Evolutionary conservation across 768 basidiomycete genomes (phyloP).

Genomic region (Pulveroboletus ravenelii): DNA sequence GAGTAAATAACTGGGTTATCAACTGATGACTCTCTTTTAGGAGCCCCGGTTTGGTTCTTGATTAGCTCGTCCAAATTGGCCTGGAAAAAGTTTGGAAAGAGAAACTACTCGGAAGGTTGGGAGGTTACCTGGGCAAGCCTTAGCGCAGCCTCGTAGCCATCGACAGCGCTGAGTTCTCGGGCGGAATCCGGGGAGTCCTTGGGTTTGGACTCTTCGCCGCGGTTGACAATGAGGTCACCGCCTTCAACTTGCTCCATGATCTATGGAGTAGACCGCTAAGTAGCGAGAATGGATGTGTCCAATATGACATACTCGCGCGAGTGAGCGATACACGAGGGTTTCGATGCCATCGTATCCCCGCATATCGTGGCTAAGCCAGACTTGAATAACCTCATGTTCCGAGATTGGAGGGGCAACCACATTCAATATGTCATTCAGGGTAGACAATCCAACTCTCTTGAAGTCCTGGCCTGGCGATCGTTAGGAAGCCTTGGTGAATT

Average conservation of each 20-base stretch:
- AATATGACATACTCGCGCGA: conserved; percentile 60
- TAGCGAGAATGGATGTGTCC: not conserved
- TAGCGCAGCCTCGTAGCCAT: conserved; percentile 78
- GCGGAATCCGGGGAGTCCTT: conserved; percentile 45
- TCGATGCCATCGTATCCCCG: conserved; percentile 94
- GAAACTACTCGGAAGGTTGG: not conserved
- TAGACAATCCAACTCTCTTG: conserved; percentile 80
- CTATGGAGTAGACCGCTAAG: conserved; percentile 34
- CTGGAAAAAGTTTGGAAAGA: conserved; percentile 35
- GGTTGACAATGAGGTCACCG: conserved; percentile 85
- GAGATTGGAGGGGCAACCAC: conserved; percentile 98
- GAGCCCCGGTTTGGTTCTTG: conserved; percentile 49
- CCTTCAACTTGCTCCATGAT: conserved; percentile 94
- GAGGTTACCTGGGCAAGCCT: conserved; percentile 73
- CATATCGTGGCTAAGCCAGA: conserved; percentile 97
- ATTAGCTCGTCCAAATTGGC: conserved; percentile 75
- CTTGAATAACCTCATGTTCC: conserved; percentile 95
- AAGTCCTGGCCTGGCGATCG: conserved; percentile 73
- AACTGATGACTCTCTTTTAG: conserved; percentile 26
- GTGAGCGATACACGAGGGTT: conserved; percentile 83
- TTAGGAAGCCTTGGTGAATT: not conserved
- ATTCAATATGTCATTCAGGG: conserved; percentile 87
- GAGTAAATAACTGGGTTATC: conserved; percentile 76
- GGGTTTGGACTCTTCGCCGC: conserved; percentile 70
- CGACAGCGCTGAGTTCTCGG: conserved; percentile 77